Evolutionary conservation across 352 stramenopile genomes (phyloP).

Genomic region (Globisporangium irregulare): DNA sequence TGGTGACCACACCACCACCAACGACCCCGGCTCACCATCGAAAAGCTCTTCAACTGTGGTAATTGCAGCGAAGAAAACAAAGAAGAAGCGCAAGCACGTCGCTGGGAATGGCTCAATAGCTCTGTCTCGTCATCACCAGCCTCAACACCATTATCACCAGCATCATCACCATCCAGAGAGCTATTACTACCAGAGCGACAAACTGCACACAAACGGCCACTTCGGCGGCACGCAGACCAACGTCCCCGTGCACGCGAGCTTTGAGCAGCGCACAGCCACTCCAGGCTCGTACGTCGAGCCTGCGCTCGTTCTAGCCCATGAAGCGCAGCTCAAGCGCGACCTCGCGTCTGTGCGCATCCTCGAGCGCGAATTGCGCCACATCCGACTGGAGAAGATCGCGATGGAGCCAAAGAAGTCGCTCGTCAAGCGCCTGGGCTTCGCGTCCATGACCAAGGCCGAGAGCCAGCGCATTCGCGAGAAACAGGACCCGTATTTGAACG

Average conservation of each 20-base stretch:
- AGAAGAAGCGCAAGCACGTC: conserved; percentile 28
- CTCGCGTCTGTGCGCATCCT: conserved; percentile 37
- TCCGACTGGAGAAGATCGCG: conserved; percentile 40
- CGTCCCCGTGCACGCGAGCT: conserved; percentile 11
- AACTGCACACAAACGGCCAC: conserved; percentile 18
- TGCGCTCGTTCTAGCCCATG: conserved; percentile 35
- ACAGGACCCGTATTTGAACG: conserved; percentile 44
- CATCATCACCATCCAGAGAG: conserved; percentile 16
- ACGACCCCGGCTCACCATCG: neutral
- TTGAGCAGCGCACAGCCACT: conserved; percentile 13
- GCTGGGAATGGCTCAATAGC: conserved; percentile 6
- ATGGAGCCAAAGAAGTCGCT: conserved; percentile 19
- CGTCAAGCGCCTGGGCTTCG: conserved; percentile 23
- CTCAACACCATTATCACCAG: neutral
- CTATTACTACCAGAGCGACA: conserved; percentile 14
- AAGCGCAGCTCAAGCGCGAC: conserved; percentile 46
- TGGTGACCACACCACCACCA: neutral
- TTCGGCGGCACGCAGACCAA: conserved; percentile 14
- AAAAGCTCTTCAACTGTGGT: neutral
- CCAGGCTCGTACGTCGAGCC: conserved; percentile 32
- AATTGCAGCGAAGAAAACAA: conserved; percentile 7
- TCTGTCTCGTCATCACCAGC: neutral
- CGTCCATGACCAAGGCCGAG: conserved; percentile 23
- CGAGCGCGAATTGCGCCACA: conserved; percentile 47
- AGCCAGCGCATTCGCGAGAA: conserved; percentile 20